A percentile compares a stretch with the other conserved stretches of the same genome.
Evolutionary conservation across 257 asterid genomes (phyloP).

Genomic region (Przewalskia tangutica): DNA sequence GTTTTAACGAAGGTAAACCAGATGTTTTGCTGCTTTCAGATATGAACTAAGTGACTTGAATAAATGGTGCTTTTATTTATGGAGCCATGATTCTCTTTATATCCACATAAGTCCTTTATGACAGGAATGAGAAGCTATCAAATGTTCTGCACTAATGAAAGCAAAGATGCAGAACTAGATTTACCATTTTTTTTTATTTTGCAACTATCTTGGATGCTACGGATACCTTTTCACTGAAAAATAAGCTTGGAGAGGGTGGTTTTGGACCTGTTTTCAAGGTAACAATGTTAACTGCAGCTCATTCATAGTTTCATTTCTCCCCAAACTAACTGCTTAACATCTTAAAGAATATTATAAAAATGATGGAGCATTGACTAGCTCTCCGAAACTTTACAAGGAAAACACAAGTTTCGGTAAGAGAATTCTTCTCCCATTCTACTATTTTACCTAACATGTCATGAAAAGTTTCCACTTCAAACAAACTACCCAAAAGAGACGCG

Average conservation of each 20-base stretch:
- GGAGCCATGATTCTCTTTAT: background rate
- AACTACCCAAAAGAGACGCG: too few species aligned
- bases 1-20: background rate
- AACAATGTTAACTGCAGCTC: background rate
- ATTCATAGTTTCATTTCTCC: background rate
- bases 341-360: too few species aligned
- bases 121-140: background rate
- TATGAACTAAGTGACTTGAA: background rate
- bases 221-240: background rate
- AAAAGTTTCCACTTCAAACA: too few species aligned
- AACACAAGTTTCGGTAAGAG: background rate
- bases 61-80: background rate
- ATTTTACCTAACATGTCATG: too few species aligned
- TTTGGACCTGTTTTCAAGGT: slow-evolving; percentile 10
- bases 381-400: background rate
- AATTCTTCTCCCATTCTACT: background rate
- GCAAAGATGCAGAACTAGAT: background rate
- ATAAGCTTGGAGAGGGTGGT: slow-evolving; percentile 2
- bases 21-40: background rate
- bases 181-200: background rate
- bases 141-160: background rate
- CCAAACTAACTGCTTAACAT: background rate
- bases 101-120: background rate
- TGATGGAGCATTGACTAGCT: too few species aligned
- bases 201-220: background rate